Percentiles rank a stretch among this genome's conserved stretches.
phyloP scores from a whole-genome alignment of 1,284 basidiomycete genomes.

The Ceratobasidium sp. region DNA sequence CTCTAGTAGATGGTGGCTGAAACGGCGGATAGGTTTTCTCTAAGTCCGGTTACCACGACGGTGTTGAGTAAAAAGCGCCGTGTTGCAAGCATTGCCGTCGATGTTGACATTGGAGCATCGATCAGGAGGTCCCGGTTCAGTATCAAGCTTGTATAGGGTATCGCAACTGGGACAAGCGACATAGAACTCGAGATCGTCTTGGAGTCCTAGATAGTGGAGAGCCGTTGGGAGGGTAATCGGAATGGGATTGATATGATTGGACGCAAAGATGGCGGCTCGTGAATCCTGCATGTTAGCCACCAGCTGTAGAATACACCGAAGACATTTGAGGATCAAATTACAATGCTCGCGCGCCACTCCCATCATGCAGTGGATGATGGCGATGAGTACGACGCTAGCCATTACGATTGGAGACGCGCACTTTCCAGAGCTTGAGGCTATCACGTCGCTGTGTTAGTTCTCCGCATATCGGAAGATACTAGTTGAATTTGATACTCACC shows the following conservation, averaged over 20 bases:
- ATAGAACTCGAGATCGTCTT: neutral
- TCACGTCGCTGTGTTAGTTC: too few species aligned
- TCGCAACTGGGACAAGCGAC: neutral
- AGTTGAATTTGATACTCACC: too few species aligned
- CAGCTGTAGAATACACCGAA: neutral
- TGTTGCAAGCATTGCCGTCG: neutral
- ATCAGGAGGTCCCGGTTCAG: neutral
- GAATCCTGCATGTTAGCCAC: neutral
- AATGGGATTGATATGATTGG: neutral
- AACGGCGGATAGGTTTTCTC: conserved; percentile 1
- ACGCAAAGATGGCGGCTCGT: neutral
- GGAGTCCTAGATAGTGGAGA: neutral
- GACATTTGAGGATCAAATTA: neutral
- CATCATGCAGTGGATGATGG: conserved; percentile 3
- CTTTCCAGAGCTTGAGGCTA: neutral
- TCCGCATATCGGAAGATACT: too few species aligned
- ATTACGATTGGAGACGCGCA: neutral
- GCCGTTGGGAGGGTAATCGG: neutral
- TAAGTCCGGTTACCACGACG: neutral
- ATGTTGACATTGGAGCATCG: neutral
- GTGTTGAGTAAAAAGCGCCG: neutral
- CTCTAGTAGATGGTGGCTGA: conserved; percentile 14
- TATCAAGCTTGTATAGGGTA: neutral
- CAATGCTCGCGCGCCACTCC: conserved; percentile 2
- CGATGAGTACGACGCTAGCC: neutral